Evolutionary conservation across 768 basidiomycete genomes (phyloP), one percentile per base, ranked within the genome.

Genomic region (Mycena olivaceomarginata): DNA sequence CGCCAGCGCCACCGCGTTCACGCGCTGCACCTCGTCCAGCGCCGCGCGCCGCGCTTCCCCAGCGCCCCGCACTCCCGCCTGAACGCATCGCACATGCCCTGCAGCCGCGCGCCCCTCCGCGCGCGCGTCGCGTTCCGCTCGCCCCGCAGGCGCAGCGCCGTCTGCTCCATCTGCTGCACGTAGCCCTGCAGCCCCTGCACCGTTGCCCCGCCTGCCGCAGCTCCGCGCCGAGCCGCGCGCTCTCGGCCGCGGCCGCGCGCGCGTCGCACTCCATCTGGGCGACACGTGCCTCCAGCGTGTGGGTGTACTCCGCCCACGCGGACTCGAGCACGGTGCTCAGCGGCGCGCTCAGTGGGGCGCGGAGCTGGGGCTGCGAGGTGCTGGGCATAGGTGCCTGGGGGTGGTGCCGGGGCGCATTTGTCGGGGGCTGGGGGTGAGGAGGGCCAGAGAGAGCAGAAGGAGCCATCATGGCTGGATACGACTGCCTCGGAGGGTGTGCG

Each of bases 91-190:
- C 57, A 12, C 25, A 11, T 11, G 10, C 8, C 56, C 56, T 7
- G 40, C 56, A 45, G 20, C 57, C 12, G 3, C 3, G 43, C 41
- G 67, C n/a, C 10, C 11, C 45, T 62, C 20, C 59, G 5, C 45
- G 12, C 43, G 59, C 59, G 45, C 22, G 25, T 37, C 25, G 39
- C 60, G n/a, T n/a, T 45, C 8, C 69, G 59, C 57, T 70, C 69
- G 12, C 25, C 9, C 43, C 69, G 22, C 69, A 70, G 31, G 4
- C 59, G 43, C 5, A 4, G 1, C 5, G 13, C 31, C 31, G 9
- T 48, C 59, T 62, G 59, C 18, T 25, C 41, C 68, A 18, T 16
- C 10, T 59, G 40, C 15, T 22, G 31, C n/a, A 7, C 9, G 15
- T 22, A 10, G n/a, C 1, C n/a, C 31, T 2, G 9, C n/a, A 20